These are phyloP conservation scores for Russula earlei DNA, from an alignment of 768 basidiomycete genomes.

Conservation along the genomic window DNA sequence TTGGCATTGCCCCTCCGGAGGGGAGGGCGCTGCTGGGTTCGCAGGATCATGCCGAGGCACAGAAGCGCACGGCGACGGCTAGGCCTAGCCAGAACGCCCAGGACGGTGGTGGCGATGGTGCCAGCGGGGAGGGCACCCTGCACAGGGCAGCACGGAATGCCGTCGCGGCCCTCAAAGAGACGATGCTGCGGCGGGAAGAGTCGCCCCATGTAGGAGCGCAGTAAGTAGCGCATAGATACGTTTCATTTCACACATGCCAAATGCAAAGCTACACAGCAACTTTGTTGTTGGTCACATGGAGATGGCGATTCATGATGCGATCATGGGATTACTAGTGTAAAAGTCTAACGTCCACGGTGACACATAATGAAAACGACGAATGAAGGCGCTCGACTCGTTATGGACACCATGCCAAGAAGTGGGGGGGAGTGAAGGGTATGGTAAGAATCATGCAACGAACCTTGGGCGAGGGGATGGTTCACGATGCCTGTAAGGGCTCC, in stretches of 20 bases:
- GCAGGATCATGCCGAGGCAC: not conserved
- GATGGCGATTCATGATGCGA: not conserved
- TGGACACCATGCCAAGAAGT: not conserved
- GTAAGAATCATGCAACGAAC: not conserved
- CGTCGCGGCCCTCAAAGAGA: not conserved
- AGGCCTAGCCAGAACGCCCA: not conserved
- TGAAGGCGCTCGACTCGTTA: not conserved
- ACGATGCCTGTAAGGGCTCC: not conserved
- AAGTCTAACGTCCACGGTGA: not conserved
- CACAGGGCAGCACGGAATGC: slow-evolving; percentile 1
- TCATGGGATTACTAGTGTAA: not conserved
- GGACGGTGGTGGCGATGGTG: not conserved
- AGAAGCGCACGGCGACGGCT: not conserved
- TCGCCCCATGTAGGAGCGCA: not conserved
- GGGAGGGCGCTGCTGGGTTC: not conserved
- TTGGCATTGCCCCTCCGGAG: not conserved
- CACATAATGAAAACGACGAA: not conserved
- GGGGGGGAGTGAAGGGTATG: not conserved
- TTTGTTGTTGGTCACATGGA: not conserved
- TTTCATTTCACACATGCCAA: not conserved
- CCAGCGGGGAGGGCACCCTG: slow-evolving; percentile 1
- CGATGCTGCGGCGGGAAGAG: not conserved
- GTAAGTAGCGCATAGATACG: not conserved
- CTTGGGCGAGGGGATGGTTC: not conserved
- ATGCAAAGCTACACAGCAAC: no score